Conservation (phyloP, 1,139 yeast genomes). For the Suhomyces terraborum region DNA sequence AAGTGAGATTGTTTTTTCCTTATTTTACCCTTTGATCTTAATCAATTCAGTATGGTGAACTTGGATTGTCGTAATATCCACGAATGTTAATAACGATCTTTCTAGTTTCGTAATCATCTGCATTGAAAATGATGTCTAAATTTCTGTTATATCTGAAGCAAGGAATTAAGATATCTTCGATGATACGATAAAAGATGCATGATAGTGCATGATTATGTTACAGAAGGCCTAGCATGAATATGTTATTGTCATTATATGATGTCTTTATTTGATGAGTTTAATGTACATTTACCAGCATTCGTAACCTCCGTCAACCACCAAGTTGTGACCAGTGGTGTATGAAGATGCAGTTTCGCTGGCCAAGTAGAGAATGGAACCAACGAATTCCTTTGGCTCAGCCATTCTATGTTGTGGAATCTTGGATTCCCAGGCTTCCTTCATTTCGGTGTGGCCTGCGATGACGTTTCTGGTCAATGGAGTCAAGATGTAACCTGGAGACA, state of each 20-base stretch:
- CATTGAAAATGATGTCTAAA: too few species aligned
- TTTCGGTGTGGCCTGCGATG: slow-evolving; percentile 45
- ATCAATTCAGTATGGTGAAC: too few species aligned
- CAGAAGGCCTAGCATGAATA: too few species aligned
- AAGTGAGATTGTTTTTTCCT: too few species aligned
- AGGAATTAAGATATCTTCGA: too few species aligned
- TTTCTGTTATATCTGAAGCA: too few species aligned
- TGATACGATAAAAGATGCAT: too few species aligned
- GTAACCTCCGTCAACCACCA: slow-evolving; percentile 54
- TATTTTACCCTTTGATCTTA: too few species aligned
- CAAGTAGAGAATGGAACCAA: slow-evolving; percentile 49
- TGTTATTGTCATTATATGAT: slow-evolving; percentile 1
- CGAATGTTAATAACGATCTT: too few species aligned
- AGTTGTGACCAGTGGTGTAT: slow-evolving; percentile 53
- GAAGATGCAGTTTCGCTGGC: slow-evolving; percentile 45
- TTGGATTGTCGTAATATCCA: too few species aligned
- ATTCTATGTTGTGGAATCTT: slow-evolving; percentile 53
- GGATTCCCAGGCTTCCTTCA: slow-evolving; percentile 52
- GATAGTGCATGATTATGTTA: too few species aligned
- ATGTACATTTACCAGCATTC: slow-evolving; percentile 19
- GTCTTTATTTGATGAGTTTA: slow-evolving; percentile 3
- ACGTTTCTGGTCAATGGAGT: slow-evolving; percentile 53
- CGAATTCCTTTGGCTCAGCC: slow-evolving; percentile 55
- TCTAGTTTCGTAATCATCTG: too few species aligned
- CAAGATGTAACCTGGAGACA: slow-evolving; percentile 51